Conservation (phyloP, 78 protist genomes). For the Dictyostelium discoideum region dicty_2.7 NC_007088.5:2312501-2313000, state of each 20-base stretch:
- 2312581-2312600: not conserved
- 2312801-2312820: too few species aligned
- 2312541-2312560: not conserved
- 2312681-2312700: not conserved
- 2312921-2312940: not conserved
- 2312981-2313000: not conserved
- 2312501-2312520: not conserved
- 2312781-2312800: too few species aligned
- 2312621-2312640: not conserved
- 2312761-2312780: too few species aligned
- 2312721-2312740: too few species aligned
- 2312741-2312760: too few species aligned
- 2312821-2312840: not conserved
- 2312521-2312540: not conserved
- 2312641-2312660: not conserved
- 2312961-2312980: not conserved
- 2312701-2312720: constrained; percentile 11
- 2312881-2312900: not conserved
- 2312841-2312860: constrained; percentile 21
- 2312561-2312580: not conserved
- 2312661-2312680: not conserved
- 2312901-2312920: not conserved
- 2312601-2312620: not conserved
- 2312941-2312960: not conserved
- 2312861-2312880: constrained; percentile 5